A percentile compares a stretch with the other conserved stretches of the same genome.
These are phyloP conservation scores for Marasmius sp. DNA, from an alignment of 1,284 basidiomycete species.

Conservation along the genomic window DNA sequence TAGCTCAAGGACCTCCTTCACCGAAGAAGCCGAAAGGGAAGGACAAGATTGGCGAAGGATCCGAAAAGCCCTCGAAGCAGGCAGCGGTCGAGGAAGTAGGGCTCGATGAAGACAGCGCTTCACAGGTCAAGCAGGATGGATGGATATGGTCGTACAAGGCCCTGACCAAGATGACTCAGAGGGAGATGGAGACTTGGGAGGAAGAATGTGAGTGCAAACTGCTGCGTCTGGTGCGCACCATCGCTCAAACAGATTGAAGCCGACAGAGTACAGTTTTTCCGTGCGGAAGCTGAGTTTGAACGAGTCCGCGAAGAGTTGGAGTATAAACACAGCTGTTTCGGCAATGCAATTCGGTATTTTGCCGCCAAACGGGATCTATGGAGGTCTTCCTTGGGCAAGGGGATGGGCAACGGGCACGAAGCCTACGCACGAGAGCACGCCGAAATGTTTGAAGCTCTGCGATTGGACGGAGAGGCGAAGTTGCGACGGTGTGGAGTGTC, in stretches of 20 bases:
- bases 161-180: not conserved
- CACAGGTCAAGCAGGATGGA: not conserved
- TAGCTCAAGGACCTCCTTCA: not conserved
- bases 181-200: not conserved
- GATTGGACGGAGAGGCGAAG: not conserved
- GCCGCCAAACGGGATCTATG: not conserved
- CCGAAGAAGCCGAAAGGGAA: not conserved
- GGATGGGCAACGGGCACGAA: not conserved
- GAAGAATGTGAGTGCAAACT: not conserved
- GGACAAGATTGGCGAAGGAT: too few relatives aligned
- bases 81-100: not conserved
- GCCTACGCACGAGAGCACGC: slow-evolving; percentile 12
- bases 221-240: not conserved
- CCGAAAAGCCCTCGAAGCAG: too few relatives aligned
- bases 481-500: not conserved
- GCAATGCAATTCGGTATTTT: slow-evolving; percentile 17
- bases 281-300: slow-evolving; percentile 27
- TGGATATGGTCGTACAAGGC: not conserved
- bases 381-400: slow-evolving; percentile 8
- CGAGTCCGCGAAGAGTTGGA: slow-evolving; percentile 25
- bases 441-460: not conserved
- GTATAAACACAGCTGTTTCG: slow-evolving; percentile 19
- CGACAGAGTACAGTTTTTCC: slow-evolving; percentile 26
- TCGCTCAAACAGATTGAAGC: slow-evolving; percentile 14
- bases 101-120: not conserved